Evolutionary conservation across 495 filamentous ascomycete genomes (phyloP), one percentile per base, ranked within the genome.

Genomic region (Amorphotheca resinae): DNA sequence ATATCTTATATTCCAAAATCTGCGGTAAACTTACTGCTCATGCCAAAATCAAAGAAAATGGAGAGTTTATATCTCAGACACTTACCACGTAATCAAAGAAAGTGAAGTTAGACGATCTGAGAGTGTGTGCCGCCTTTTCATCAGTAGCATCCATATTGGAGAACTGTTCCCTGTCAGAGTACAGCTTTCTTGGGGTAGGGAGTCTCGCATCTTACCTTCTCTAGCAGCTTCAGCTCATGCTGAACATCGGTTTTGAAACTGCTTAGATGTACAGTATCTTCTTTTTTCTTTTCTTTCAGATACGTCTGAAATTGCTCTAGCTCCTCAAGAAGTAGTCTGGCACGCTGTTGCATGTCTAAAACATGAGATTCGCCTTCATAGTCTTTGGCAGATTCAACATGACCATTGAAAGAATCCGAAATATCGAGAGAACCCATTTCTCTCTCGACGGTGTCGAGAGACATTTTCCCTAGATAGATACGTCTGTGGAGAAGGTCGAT

Each of bases 91-190:
- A 11, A 36, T 64, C 57, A 45, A 73, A 74, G 44, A 75, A 77
- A 0, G 69, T 65, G 22, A 79, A 33, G 60, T 79, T 79, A 4
- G 70, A 72, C 18, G 73, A 76, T 22, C 68, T 61, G 44, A 77
- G 49, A 14, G 65, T 64, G 52, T 76, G 72, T 28, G 59, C 8
- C 33, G 41, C 57, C 33, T 44, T 39, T 26, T n/a, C 46, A 17
- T 22, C 43, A 15, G 46, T 32, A 17, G 37, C 42, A 11, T 49
- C 39, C 20, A 36, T 36, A 4, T 1, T 21, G n/a, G 37, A 32
- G 28, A 47, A 42, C 22, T 48, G 38, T 35, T 20, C 25, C 11
- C 11, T 5, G 25, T 28, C 11, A 28, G 25, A 28, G 5, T 11
- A 5, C 5, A 28, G 25, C 25, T 5, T 28, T 28, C 11, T 28